phyloP scores from a whole-genome alignment of 345 rosid species.

The Eutrema japonicum region DNA sequence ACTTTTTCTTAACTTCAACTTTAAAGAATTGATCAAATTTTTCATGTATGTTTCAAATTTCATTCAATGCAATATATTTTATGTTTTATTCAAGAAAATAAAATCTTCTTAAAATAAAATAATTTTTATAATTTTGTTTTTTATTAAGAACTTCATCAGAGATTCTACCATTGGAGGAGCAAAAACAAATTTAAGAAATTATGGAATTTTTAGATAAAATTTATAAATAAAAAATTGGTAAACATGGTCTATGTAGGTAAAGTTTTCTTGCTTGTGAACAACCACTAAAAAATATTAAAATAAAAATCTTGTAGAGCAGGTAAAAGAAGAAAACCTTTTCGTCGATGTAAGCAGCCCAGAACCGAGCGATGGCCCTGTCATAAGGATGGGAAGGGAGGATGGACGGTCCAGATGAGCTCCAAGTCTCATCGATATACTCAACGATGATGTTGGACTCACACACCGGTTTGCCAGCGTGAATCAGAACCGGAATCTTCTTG shows the following conservation, averaged over 20 bases:
- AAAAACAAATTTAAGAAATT: too few relatives aligned
- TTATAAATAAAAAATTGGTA: too few relatives aligned
- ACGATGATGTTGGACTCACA: conserved; percentile 77
- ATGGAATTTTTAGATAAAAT: too few relatives aligned
- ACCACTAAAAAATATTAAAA: neutral
- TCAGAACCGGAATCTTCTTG: conserved; percentile 78
- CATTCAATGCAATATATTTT: too few relatives aligned
- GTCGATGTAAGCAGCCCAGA: conserved; percentile 76
- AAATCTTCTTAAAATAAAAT: too few relatives aligned
- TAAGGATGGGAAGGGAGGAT: conserved; percentile 71
- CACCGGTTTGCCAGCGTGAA: conserved; percentile 61
- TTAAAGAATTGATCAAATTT: too few relatives aligned
- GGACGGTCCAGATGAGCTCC: conserved; percentile 58
- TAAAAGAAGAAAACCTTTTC: conserved; percentile 55
- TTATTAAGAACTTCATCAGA: too few relatives aligned
- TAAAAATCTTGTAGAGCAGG: neutral
- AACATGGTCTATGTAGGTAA: neutral
- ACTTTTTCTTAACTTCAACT: too few relatives aligned
- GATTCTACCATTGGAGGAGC: too few relatives aligned
- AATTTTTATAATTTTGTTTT: too few relatives aligned
- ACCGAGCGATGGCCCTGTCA: conserved; percentile 69
- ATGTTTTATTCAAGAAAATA: too few relatives aligned
- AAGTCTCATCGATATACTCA: conserved; percentile 69
- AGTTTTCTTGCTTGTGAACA: neutral
- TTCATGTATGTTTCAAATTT: too few relatives aligned